Evolutionary conservation across 179 eudicot genomes (phyloP).

Genomic region (Silene noctiflora): DNA sequence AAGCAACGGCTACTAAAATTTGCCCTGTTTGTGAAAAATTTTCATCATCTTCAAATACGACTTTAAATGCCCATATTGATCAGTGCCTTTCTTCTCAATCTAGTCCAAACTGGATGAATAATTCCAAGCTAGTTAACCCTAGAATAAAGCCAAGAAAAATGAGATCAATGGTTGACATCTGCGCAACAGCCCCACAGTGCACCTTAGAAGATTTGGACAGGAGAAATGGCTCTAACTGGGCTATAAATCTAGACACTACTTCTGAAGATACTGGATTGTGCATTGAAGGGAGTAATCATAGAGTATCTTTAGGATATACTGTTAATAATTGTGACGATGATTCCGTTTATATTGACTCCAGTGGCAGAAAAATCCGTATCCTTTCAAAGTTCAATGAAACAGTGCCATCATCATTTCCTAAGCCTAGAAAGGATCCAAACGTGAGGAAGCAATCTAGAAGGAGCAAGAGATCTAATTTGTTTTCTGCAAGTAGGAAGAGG

Average conservation of each 20-base stretch:
- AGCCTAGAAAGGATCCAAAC: constrained; percentile 28
- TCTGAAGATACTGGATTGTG: constrained; percentile 33
- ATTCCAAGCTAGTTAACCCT: constrained; percentile 48
- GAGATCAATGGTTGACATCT: constrained; percentile 70
- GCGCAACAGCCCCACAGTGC: constrained; percentile 56
- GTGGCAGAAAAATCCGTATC: constrained; percentile 72
- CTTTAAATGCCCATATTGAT: constrained; percentile 95
- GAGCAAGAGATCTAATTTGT: constrained; percentile 40
- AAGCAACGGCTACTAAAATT: constrained; percentile 59
- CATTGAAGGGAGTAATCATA: constrained; percentile 34
- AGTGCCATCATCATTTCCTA: constrained; percentile 24
- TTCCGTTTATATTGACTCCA: constrained; percentile 73
- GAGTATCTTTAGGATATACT: constrained; percentile 25
- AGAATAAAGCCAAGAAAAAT: constrained; percentile 74
- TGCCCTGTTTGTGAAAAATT: constrained; percentile 90
- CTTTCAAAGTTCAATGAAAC: constrained; percentile 49
- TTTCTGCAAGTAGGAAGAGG: constrained; percentile 40
- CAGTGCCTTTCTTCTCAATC: constrained; percentile 80
- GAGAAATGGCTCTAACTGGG: constrained; percentile 85
- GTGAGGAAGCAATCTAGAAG: constrained; percentile 33
- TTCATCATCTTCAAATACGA: constrained; percentile 86
- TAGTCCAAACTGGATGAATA: constrained; percentile 40
- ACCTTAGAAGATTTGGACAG: constrained; percentile 89
- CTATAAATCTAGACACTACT: constrained; percentile 37
- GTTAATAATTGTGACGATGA: constrained; percentile 44